Percentiles rank a stretch among this genome's conserved stretches.
phyloP scores from a whole-genome alignment of 352 stramenopile genomes.

The Peronosclerospora sorghi region DNA sequence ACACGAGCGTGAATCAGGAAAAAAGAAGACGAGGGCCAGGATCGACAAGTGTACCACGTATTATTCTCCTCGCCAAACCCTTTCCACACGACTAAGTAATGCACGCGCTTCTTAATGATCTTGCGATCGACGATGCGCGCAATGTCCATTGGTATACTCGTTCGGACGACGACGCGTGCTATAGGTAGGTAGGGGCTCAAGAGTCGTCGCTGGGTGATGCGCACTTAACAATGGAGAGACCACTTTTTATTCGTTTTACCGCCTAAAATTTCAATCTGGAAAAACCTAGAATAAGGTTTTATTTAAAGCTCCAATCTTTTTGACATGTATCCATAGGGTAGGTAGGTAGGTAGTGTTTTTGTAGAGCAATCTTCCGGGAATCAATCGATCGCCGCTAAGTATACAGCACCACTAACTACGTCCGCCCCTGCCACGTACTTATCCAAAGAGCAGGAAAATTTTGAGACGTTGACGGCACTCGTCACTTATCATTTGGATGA shows the following conservation, averaged over 20 bases:
- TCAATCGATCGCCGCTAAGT: no score
- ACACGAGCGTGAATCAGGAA: no score
- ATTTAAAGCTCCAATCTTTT: no score
- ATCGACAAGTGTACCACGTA: constrained; percentile 66
- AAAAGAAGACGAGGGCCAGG: no score
- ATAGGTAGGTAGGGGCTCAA: no score
- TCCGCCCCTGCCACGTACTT: no score
- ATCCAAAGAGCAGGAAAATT: constrained; percentile 71
- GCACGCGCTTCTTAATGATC: constrained; percentile 64
- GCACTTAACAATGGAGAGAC: constrained; percentile 9
- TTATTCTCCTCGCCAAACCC: constrained; percentile 76
- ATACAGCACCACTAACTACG: no score
- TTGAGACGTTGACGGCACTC: constrained; percentile 49
- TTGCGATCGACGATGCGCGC: constrained; percentile 77
- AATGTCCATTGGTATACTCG: constrained; percentile 52
- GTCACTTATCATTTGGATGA: constrained; percentile 33
- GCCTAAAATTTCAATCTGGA: neutral
- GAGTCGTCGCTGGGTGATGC: no score
- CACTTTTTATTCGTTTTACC: neutral
- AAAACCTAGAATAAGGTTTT: constrained; percentile 16
- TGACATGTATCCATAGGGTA: no score
- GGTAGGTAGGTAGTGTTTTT: neutral
- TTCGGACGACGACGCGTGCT: neutral
- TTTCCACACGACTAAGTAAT: constrained; percentile 76
- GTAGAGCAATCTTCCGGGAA: no score